These are phyloP conservation scores for Mycena olivaceomarginata DNA, from an alignment of 768 basidiomycete genomes.

Conservation along the genomic window DNA sequence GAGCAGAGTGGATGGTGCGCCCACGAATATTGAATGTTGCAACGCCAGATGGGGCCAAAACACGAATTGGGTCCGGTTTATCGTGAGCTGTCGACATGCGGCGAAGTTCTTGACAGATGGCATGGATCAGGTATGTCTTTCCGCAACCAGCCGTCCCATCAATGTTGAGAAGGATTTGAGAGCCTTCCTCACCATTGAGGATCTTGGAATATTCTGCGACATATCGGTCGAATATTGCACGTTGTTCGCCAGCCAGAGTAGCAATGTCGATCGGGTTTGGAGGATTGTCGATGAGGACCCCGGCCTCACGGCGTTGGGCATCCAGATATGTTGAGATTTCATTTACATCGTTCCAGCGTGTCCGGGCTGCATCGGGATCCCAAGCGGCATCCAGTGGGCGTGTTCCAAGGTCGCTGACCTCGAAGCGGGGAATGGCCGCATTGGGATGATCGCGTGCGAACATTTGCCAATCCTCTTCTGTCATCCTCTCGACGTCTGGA, in stretches of 20 bases:
- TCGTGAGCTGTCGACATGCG: background rate
- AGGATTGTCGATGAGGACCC: background rate
- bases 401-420: conserved; percentile 16
- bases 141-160: conserved; percentile 37
- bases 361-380: conserved; percentile 18
- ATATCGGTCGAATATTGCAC: background rate
- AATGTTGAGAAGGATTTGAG: conserved; percentile 15
- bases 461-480: background rate
- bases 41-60: background rate
- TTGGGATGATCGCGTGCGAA: background rate
- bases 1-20: background rate
- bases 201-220: background rate
- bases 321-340: conserved; percentile 7
- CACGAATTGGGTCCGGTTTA: background rate
- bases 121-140: conserved; percentile 33
- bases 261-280: background rate
- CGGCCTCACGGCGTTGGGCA: background rate
- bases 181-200: background rate
- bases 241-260: conserved; percentile 10
- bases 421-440: conserved; percentile 6
- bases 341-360: conserved; percentile 22
- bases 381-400: conserved; percentile 35
- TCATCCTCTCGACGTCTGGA: background rate
- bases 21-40: background rate
- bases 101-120: conserved; percentile 25